phyloP scores from a whole-genome alignment of 225 moss, liverwort and hornwort genomes.

The Anthoceros angustus region DNA sequence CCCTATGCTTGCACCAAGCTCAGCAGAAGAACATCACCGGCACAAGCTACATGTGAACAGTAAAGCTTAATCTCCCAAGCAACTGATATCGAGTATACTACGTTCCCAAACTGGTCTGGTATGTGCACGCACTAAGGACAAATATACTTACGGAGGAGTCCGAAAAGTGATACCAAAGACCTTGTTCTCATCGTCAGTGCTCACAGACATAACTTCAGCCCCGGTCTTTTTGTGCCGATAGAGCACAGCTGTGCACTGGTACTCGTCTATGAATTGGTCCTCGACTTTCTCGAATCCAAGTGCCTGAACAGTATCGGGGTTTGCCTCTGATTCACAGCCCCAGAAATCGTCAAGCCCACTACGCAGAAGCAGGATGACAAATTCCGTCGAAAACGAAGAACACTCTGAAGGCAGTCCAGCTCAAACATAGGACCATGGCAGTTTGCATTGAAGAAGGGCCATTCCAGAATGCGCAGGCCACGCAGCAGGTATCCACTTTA shows the following conservation, averaged over 20 bases:
- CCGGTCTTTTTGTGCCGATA: slow-evolving; percentile 92
- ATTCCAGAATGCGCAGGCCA: too few relatives aligned
- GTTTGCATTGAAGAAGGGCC: too few relatives aligned
- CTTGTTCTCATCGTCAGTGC: slow-evolving; percentile 90
- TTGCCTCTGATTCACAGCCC: slow-evolving; percentile 41
- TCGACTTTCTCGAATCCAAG: slow-evolving; percentile 80
- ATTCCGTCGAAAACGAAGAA: not conserved
- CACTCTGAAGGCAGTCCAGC: not conserved
- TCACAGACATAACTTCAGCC: slow-evolving; percentile 85
- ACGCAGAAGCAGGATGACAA: not conserved
- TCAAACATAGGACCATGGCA: not conserved
- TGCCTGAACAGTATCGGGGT: slow-evolving; percentile 59
- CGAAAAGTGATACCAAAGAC: slow-evolving; percentile 94
- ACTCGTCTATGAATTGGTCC: slow-evolving; percentile 85
- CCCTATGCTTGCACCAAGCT: not conserved
- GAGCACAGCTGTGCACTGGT: slow-evolving; percentile 80
- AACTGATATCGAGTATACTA: too few relatives aligned
- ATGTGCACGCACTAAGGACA: not conserved
- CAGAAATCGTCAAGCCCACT: not conserved
- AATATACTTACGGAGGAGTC: slow-evolving; percentile 75
- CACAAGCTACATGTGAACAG: too few relatives aligned
- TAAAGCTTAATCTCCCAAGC: too few relatives aligned
- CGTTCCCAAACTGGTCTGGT: too few relatives aligned
- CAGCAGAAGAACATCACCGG: not conserved
- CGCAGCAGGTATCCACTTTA: too few relatives aligned